Evolutionary conservation across 176 grass and related monocot species (phyloP).

Genomic region (Oryza punctata): DNA sequence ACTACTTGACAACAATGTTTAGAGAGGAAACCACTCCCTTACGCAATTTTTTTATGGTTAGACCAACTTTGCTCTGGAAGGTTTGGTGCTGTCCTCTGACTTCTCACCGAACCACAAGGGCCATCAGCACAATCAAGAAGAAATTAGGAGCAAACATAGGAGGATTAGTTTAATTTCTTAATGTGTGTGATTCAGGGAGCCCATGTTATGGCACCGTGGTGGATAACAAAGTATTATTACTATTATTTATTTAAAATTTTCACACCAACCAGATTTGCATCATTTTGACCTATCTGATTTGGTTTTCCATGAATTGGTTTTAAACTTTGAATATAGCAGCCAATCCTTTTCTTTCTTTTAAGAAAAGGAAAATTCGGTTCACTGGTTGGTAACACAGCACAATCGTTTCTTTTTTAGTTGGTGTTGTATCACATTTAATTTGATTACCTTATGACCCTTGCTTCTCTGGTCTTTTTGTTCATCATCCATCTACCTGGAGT

Average conservation of each 20-base stretch:
- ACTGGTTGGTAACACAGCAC: conserved; percentile 8
- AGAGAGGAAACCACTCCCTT: conserved; percentile 32
- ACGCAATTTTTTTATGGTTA: conserved; percentile 41
- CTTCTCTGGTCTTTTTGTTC: not conserved
- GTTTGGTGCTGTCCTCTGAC: conserved; percentile 40
- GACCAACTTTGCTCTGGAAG: conserved; percentile 38
- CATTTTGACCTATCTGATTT: not conserved
- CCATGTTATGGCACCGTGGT: conserved; percentile 29
- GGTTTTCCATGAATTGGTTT: not conserved
- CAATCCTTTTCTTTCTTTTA: not conserved
- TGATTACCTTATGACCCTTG: not conserved
- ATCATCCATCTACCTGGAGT: not conserved
- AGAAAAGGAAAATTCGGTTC: not conserved
- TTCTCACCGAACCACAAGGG: conserved; percentile 27
- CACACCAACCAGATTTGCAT: conserved; percentile 12
- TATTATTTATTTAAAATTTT: not conserved
- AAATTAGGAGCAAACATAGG: conserved; percentile 4
- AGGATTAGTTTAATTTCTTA: not conserved
- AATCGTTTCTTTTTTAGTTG: not conserved
- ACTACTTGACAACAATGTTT: conserved; percentile 45
- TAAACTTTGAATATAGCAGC: not conserved
- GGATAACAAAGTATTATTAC: conserved; percentile 1
- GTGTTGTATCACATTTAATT: not conserved
- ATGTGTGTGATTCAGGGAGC: not conserved
- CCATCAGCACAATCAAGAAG: not conserved